phyloP scores from a whole-genome alignment of 2,329 filamentous ascomycete genomes.

The Monilinia fructigena region DNA sequence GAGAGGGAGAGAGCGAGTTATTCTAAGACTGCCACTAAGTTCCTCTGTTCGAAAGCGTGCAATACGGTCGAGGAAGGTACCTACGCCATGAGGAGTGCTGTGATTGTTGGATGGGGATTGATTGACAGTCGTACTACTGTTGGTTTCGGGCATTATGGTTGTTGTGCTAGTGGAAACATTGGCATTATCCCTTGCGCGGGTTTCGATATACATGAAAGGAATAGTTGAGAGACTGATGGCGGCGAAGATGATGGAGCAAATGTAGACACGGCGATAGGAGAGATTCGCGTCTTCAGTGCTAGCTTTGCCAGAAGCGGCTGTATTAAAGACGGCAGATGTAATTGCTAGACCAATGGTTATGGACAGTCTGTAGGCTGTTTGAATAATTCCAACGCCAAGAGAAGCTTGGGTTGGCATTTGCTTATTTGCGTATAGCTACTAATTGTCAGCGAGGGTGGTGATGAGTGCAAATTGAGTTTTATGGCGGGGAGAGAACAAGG shows the following conservation, averaged over 20 bases:
- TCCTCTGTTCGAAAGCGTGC: background rate
- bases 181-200: constrained; percentile 28
- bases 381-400: constrained; percentile 66
- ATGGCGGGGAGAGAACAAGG: background rate
- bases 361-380: constrained; percentile 53
- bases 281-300: constrained; percentile 45
- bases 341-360: constrained; percentile 60
- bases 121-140: background rate
- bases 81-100: background rate
- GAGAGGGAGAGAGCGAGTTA: background rate
- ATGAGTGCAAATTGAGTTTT: fast-evolving
- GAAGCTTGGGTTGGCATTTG: constrained; percentile 61
- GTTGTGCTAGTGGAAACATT: background rate
- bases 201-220: constrained; percentile 53
- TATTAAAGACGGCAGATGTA: constrained; percentile 56
- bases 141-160: background rate
- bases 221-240: constrained; percentile 48
- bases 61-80: background rate
- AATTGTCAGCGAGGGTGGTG: constrained; percentile 17
- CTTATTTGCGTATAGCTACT: constrained; percentile 66
- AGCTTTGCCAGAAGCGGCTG: background rate
- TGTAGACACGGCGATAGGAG: constrained; percentile 53
- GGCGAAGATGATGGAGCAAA: constrained; percentile 49
- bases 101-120: background rate
- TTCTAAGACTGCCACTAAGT: background rate